A percentile compares a stretch with the other conserved stretches of the same genome.
phyloP scores from a whole-genome alignment of 192 early-diverging fungal species.

The Fimicolochytrium jonesii region DNA sequence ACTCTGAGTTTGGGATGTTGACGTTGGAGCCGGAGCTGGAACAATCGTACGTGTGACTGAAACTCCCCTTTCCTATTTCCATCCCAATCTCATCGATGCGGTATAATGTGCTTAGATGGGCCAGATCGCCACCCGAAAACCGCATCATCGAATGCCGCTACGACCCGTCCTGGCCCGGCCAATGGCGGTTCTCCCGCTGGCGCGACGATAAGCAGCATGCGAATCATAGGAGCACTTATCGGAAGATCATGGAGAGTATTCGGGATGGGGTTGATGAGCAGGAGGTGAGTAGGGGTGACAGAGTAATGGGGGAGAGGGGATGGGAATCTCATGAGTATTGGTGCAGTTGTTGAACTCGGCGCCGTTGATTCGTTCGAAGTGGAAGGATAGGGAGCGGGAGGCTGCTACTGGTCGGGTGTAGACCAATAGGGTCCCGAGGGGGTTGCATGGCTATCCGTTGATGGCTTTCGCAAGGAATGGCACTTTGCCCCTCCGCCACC shows the following conservation, averaged over 20 bases:
- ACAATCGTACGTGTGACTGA: no score
- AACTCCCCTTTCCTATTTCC: no score
- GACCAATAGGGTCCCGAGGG: no score
- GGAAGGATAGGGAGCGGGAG: constrained; percentile 25
- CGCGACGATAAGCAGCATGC: constrained; percentile 52
- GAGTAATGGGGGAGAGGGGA: no score
- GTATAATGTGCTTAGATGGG: no score
- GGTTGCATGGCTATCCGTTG: no score
- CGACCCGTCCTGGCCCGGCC: constrained; percentile 48
- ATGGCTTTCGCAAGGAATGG: no score
- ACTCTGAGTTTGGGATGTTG: constrained; percentile 36
- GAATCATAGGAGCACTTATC: constrained; percentile 44
- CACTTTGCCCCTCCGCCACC: no score
- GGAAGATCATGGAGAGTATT: constrained; percentile 52
- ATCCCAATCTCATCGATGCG: no score
- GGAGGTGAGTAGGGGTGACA: constrained; percentile 11
- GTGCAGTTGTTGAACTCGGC: constrained; percentile 23
- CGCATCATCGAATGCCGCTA: constrained; percentile 53
- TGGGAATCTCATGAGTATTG: not conserved
- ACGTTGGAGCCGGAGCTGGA: constrained; percentile 29
- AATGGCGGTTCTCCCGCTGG: constrained; percentile 51
- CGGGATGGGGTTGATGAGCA: constrained; percentile 42
- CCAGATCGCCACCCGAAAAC: constrained; percentile 38
- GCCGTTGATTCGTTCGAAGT: constrained; percentile 23
- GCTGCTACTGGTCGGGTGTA: not conserved